Base-by-base conservation (phyloP, 768 basidiomycete genomes). In the Phylloporus sp. region DNA sequence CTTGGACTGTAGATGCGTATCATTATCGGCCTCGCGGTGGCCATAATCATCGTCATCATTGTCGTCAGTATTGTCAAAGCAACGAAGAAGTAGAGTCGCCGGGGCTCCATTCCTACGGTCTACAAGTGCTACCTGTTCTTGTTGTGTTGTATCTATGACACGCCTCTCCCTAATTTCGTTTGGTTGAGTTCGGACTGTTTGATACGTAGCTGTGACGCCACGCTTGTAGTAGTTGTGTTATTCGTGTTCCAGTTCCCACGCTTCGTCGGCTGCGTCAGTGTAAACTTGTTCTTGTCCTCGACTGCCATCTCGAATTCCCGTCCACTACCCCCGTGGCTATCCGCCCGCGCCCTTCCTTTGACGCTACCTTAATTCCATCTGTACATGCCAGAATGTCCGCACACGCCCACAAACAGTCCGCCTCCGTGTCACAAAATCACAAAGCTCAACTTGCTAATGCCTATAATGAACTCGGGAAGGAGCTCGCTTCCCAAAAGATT, bases 401-500 rank as follows among this genome's bases (percentile, higher is more conserved):
- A 27, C 76, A 71, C 55, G 75, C 75, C 55, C 84, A 84, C 72
- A 81, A 77, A 66, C 76, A 77, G 49, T 72, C 80, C 31, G 71
- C 69, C 49, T 84, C 82, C 52, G 67, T 83, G 52, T 71, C 77
- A 39, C 80, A 84, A 70, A 90, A 90, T 67, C 78, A 84, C 70
- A 89, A 84, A 69, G 88, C 86, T 23, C 82, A 93, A 66, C 90
- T 98, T 62, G 86, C 86, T 60, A 90, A 81, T 65, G 94, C 94
- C 49, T 98, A 98, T 74, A 93, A 93, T 71, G 93, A 95, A 75
- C 80, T 98, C 6, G 94, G 93, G 56, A 95, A 86, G 73, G 94
- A 96, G 68, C 81, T 98, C 23, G 84, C 86, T n/a, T 90, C 90
- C 21, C 79, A 80, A 53, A 93, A 87, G 72, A 75, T 97, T 46